Base-by-base conservation (phyloP, 805 yeast genomes). In the Sugiyamaella mastotermitis region DNA sequence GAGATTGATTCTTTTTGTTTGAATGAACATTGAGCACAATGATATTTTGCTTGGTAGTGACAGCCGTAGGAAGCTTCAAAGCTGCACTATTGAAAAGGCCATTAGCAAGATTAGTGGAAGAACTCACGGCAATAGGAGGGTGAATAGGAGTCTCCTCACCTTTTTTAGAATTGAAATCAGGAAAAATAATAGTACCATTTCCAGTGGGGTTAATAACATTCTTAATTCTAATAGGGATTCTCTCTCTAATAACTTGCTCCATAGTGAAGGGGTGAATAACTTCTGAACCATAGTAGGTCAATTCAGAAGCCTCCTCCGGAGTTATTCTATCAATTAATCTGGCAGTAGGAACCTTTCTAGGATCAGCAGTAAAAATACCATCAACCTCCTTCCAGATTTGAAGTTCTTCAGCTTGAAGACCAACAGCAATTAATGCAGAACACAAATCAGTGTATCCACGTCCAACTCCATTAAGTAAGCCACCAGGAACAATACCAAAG, bases 381-480 rank as follows among this genome's bases (percentile, higher is more conserved):
- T 92, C 98, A 37, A 92, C 98, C 66, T 92, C 98, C 55, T 92
- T 92, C 98, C 98, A 92, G 35, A 92, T 85, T 65, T 92, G 98
- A 46, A 92, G 70, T 63, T 92, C 98, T 31, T 86, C 94, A 4
- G 97, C 97, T 46, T 72, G 76, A 35, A 82, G 63, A 1, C 97
- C 98, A 20, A 92, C 97, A 0, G 98, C 96, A 27, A 87, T 74
- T 55, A 92, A 71, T 1, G 97, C 98, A 14, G 98, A 98, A 69
- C 98, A 92, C 51, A 92, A 68, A 60, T 92, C 98, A 7, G 98
- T 92, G 63, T 92, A 92, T 26, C 98, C 98, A 57, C 98, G 78
- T 31, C 98, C 98, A 40, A 92, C 95, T 37, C 94, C 85, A 53
- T 82, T 82, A 48, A 92, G 67, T 40, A 92, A 66, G 11, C 98